A percentile compares a stretch with the other conserved stretches of the same genome.
phyloP scores from a whole-genome alignment of 2,329 filamentous ascomycete genomes.

The Diaporthe longicolla region DNA sequence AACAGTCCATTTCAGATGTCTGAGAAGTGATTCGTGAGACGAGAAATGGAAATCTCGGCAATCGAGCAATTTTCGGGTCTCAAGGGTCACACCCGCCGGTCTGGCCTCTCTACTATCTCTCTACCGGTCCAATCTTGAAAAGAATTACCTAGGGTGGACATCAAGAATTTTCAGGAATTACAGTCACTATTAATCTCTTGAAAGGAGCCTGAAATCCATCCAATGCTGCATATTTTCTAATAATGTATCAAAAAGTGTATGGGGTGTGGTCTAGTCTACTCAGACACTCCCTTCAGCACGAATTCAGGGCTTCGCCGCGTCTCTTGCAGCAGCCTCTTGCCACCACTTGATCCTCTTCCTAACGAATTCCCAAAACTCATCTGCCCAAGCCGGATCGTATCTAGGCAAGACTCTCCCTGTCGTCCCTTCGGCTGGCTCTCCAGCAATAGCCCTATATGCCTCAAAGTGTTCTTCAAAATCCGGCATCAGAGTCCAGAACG shows the following conservation, averaged over 20 bases:
- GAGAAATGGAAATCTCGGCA: background rate
- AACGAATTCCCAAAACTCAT: conserved; percentile 12
- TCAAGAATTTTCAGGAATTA: background rate
- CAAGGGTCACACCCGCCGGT: too few relatives aligned
- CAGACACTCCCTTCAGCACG: background rate
- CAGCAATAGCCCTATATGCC: conserved; percentile 1
- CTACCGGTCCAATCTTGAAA: too few relatives aligned
- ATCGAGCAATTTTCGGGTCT: too few relatives aligned
- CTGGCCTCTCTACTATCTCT: background rate
- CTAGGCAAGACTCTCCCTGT: background rate
- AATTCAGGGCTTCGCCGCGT: too few relatives aligned
- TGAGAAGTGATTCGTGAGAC: background rate
- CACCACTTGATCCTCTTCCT: conserved; percentile 18
- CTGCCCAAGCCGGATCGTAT: conserved; percentile 10
- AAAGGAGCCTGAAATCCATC: background rate
- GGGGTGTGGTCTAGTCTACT: too few relatives aligned
- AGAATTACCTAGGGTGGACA: background rate
- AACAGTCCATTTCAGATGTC: background rate
- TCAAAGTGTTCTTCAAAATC: conserved; percentile 17
- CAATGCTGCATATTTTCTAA: background rate
- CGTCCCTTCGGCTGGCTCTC: conserved; percentile 2
- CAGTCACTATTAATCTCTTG: background rate
- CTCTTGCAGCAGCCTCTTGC: conserved; percentile 18
- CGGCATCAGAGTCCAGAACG: conserved; percentile 11
- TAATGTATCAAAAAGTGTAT: too few relatives aligned